Evolutionary conservation across 2,329 filamentous ascomycete genomes (phyloP), one percentile per base, ranked within the genome.

Genomic region (Ophiocordyceps sinensis): DNA sequence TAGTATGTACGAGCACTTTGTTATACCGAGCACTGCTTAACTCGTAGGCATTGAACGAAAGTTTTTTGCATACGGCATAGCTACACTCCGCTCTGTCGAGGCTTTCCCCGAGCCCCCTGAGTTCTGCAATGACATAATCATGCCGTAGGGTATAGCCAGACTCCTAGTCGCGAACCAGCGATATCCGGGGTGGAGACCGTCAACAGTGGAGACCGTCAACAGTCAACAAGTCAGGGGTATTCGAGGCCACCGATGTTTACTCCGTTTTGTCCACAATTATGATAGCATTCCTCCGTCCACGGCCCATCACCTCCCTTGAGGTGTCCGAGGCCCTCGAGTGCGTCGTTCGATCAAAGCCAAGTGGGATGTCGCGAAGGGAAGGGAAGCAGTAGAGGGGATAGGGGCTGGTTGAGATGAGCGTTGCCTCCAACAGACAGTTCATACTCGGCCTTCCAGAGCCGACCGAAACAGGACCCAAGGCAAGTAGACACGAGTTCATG

Each of bases 21-120:
- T n/a, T n/a, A n/a, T n/a, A n/a, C n/a, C n/a, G n/a, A n/a, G n/a
- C n/a, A n/a, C n/a, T n/a, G n/a, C n/a, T n/a, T n/a, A n/a, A n/a
- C n/a, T n/a, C n/a, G n/a, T n/a, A n/a, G n/a, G n/a, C n/a, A n/a
- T n/a, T n/a, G n/a, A n/a, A n/a, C n/a, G n/a, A n/a, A n/a, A n/a
- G n/a, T n/a, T n/a, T n/a, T 47, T 45, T 26, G 47, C 43, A 38
- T 41, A 47, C 45, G 44, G 42, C 44, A 49, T 51, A 44, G 40
- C 49, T 50, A 48, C 48, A 52, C 48, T 48, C 43, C 45, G 43
- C 48, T 48, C 43, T 44, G 43, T 45, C 42, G 36, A 46, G 46
- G 43, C 45, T 45, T 43, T 46, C 40, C 43, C 47, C 38, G 41
- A 38, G 42, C 47, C 45, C 42, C 41, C 38, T 43, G 42, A 41